A percentile compares a stretch with the other conserved stretches of the same genome.
Conservation (phyloP, 495 filamentous ascomycete genomes). For the Annulohypoxylon stygium region DNA sequence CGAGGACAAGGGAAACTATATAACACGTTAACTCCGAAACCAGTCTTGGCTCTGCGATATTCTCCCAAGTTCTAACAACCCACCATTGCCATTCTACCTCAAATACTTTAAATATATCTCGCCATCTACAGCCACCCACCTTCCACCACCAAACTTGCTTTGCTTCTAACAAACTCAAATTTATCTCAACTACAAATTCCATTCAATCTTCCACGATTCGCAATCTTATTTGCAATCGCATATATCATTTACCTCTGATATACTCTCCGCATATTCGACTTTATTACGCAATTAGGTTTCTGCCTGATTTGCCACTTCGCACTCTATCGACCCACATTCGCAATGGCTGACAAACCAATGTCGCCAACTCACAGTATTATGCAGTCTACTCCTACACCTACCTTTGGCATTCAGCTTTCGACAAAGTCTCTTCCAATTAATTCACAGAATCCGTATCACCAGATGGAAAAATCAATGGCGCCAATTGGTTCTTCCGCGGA, state of each 20-base stretch:
- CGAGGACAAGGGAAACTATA: constrained; percentile 33
- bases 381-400: constrained; percentile 25
- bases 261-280: constrained; percentile 26
- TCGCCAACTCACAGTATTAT: constrained; percentile 31
- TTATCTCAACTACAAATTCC: not conserved
- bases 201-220: not conserved
- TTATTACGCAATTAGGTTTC: constrained; percentile 36
- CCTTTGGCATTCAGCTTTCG: constrained; percentile 27
- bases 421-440: constrained; percentile 16
- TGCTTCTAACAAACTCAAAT: constrained; percentile 21
- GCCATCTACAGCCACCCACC: not conserved
- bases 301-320: constrained; percentile 50
- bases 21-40: constrained; percentile 41
- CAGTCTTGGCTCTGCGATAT: constrained; percentile 27
- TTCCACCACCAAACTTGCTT: not conserved
- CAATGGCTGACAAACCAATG: constrained; percentile 51
- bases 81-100: not conserved
- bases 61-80: constrained; percentile 41
- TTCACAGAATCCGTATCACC: constrained; percentile 11
- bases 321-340: constrained; percentile 34
- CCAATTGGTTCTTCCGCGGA: constrained; percentile 26
- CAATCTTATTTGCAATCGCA: constrained; percentile 31
- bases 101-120: constrained; percentile 25
- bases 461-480: constrained; percentile 36
- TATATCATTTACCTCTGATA: not conserved